Percentiles rank a stretch among this genome's conserved stretches.
Evolutionary conservation across 768 basidiomycete genomes (phyloP).

Genomic region (Amanita pallidorosea): DNA sequence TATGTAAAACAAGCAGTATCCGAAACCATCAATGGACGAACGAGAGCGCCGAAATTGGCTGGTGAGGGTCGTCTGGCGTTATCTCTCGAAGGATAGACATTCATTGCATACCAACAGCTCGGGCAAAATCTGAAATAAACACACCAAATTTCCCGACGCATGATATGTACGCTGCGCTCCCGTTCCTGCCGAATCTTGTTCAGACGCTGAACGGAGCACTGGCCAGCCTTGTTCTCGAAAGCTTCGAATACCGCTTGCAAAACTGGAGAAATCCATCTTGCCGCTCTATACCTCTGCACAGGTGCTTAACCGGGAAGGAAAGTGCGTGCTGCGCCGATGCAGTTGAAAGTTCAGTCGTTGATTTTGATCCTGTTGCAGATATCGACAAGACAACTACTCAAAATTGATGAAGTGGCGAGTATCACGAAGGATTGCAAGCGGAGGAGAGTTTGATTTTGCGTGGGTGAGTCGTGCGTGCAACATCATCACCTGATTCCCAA

Average conservation of each 20-base stretch:
- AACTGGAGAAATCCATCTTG: slow-evolving; percentile 76
- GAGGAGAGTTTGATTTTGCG: slow-evolving; percentile 73
- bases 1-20: too few species aligned
- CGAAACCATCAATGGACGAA: too few species aligned
- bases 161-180: slow-evolving; percentile 53
- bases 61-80: slow-evolving; percentile 19
- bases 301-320: slow-evolving; percentile 57
- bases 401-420: slow-evolving; percentile 71
- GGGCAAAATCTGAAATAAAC: slow-evolving; percentile 87
- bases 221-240: slow-evolving; percentile 68
- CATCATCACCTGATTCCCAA: background rate
- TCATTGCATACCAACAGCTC: slow-evolving; percentile 32
- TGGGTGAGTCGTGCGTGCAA: slow-evolving; percentile 40
- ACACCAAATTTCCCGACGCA: slow-evolving; percentile 71
- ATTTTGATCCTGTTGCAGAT: slow-evolving; percentile 32
- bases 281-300: slow-evolving; percentile 78
- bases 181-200: background rate
- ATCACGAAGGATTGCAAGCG: slow-evolving; percentile 61
- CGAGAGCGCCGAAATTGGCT: slow-evolving; percentile 68
- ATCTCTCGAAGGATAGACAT: background rate
- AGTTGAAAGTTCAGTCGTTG: background rate
- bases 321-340: slow-evolving; percentile 37
- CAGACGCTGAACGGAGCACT: slow-evolving; percentile 17
- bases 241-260: slow-evolving; percentile 73
- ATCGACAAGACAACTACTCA: slow-evolving; percentile 68